Evolutionary conservation across 1,139 yeast species (phyloP).

Genomic region (Protomyces pachydermus): DNA sequence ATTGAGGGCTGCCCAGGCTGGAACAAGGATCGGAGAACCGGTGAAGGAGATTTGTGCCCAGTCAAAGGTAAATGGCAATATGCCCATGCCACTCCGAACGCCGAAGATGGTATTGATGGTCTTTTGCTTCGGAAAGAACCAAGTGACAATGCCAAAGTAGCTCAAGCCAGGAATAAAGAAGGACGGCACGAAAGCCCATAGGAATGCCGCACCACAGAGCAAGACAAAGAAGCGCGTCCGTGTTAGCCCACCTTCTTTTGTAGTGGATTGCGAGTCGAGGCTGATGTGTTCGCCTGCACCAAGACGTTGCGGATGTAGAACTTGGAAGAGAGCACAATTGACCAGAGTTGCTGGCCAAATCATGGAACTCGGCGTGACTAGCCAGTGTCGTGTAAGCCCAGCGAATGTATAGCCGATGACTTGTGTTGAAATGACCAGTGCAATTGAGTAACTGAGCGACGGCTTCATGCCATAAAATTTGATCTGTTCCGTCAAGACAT

Average conservation of each 20-base stretch:
- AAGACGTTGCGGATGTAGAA: constrained; percentile 15
- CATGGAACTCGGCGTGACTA: constrained; percentile 58
- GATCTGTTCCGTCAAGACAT: constrained; percentile 55
- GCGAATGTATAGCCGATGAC: constrained; percentile 63
- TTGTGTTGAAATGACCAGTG: constrained; percentile 42
- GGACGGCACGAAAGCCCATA: constrained; percentile 56
- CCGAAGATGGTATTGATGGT: constrained; percentile 62
- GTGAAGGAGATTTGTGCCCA: constrained; percentile 61
- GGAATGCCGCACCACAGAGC: constrained; percentile 43
- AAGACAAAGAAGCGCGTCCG: constrained; percentile 37
- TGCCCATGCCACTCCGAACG: constrained; percentile 55
- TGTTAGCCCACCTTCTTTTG: constrained; percentile 36
- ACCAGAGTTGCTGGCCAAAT: constrained; percentile 52
- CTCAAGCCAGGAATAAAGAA: constrained; percentile 50
- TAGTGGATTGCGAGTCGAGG: not conserved
- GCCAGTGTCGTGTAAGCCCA: constrained; percentile 53
- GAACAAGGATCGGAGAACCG: constrained; percentile 56
- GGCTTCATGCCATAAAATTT: constrained; percentile 38
- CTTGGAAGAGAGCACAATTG: constrained; percentile 27
- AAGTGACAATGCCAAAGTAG: constrained; percentile 51
- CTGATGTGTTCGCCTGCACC: not conserved
- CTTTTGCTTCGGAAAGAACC: constrained; percentile 57
- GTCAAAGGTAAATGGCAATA: constrained; percentile 57
- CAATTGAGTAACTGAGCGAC: constrained; percentile 26
- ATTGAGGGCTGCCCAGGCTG: constrained; percentile 54